These are phyloP conservation scores for Neopestalotiopsis sp. DNA, from an alignment of 2,329 filamentous ascomycete genomes.

Conservation along the genomic window DNA sequence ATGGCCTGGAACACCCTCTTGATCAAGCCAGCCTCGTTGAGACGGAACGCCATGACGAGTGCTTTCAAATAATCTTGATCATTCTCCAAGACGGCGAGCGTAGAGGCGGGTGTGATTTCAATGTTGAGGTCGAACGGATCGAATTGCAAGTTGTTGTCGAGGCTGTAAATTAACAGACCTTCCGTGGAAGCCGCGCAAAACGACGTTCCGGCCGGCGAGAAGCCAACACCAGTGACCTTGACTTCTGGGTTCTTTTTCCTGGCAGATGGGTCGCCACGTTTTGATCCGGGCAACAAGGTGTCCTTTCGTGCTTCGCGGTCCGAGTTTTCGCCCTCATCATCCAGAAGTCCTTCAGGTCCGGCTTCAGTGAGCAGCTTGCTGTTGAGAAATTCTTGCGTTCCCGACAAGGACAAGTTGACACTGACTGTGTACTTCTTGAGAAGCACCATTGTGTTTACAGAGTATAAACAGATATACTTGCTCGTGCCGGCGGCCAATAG, in stretches of 20 bases:
- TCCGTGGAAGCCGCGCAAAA: conserved; percentile 97
- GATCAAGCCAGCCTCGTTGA: conserved; percentile 85
- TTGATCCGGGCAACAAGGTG: conserved; percentile 80
- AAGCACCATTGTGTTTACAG: conserved; percentile 88
- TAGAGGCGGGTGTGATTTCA: conserved; percentile 87
- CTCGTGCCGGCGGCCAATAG: conserved; percentile 91
- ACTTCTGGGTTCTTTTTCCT: conserved; percentile 82
- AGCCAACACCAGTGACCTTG: conserved; percentile 81
- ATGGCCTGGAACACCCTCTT: conserved; percentile 86
- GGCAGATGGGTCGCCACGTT: conserved; percentile 81
- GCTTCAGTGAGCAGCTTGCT: conserved; percentile 91
- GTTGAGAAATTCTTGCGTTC: conserved; percentile 96
- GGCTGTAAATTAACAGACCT: conserved; percentile 89
- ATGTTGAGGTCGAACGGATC: conserved; percentile 97
- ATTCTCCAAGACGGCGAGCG: conserved; percentile 69
- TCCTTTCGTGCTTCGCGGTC: conserved; percentile 88
- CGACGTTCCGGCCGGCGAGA: conserved; percentile 85
- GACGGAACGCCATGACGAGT: conserved; percentile 94
- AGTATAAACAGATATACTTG: conserved; percentile 98
- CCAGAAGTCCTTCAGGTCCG: conserved; percentile 82
- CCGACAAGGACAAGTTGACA: conserved; percentile 92
- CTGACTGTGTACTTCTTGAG: conserved; percentile 96
- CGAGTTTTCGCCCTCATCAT: conserved; percentile 86
- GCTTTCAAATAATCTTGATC: conserved; percentile 88
- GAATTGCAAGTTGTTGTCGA: conserved; percentile 84